A percentile compares a stretch with the other conserved stretches of the same genome.
These are phyloP conservation scores for Solanum piurae DNA, from an alignment of 257 asterid genomes.

Conservation along the genomic window DNA sequence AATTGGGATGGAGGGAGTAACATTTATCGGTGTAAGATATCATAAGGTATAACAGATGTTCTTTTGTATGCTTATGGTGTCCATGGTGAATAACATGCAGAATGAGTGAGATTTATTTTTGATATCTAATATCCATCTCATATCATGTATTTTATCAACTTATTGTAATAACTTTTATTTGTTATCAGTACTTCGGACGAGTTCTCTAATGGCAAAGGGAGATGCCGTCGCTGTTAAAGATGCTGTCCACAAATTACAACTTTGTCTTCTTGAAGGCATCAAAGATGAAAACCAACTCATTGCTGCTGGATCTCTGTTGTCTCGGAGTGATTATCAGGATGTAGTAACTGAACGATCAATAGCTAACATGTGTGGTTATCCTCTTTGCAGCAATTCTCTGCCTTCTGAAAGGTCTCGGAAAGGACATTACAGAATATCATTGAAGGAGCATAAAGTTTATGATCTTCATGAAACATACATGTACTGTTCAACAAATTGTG, in stretches of 20 bases:
- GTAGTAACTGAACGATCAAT: conserved; percentile 81
- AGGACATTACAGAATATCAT: conserved; percentile 73
- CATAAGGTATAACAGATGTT: neutral
- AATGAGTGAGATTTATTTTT: neutral
- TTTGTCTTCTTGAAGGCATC: conserved; percentile 73
- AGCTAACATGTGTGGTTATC: conserved; percentile 68
- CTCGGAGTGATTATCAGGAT: conserved; percentile 58
- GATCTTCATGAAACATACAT: conserved; percentile 82
- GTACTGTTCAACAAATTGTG: conserved; percentile 76
- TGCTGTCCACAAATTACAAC: conserved; percentile 72
- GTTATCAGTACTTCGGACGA: neutral
- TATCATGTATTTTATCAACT: neutral
- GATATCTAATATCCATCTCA: neutral
- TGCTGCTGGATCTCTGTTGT: conserved; percentile 64
- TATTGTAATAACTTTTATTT: neutral
- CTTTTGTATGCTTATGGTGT: neutral
- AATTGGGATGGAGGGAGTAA: neutral
- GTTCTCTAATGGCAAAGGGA: conserved; percentile 36
- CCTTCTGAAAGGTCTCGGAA: conserved; percentile 59
- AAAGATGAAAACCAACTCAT: conserved; percentile 41
- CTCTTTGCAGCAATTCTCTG: conserved; percentile 52
- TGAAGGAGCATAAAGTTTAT: conserved; percentile 83
- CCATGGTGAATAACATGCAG: neutral
- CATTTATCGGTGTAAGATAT: neutral
- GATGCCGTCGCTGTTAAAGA: conserved; percentile 38